These are phyloP conservation scores for Cadophora sp. DNA, from an alignment of 2,329 filamentous ascomycete genomes.

Conservation along the genomic window DNA sequence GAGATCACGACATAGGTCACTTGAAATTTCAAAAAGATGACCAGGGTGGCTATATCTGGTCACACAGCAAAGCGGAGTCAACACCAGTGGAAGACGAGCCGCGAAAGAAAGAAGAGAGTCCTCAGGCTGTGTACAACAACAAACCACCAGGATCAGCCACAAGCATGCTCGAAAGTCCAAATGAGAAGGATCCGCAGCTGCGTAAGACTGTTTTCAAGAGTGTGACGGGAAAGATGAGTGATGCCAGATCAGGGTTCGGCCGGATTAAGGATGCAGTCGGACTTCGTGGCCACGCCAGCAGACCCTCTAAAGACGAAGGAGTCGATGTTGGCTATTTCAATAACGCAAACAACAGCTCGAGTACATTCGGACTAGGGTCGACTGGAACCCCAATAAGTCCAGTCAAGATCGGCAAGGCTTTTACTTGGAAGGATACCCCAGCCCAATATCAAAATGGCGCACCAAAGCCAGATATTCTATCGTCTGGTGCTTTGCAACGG, in stretches of 20 bases:
- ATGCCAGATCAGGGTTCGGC: constrained; percentile 82
- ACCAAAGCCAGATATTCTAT: constrained; percentile 35
- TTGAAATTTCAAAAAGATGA: constrained; percentile 65
- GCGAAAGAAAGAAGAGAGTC: constrained; percentile 51
- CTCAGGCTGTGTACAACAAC: constrained; percentile 51
- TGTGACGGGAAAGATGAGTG: constrained; percentile 78
- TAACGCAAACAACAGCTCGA: constrained; percentile 32
- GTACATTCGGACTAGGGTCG: constrained; percentile 21
- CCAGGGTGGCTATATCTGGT: constrained; percentile 52
- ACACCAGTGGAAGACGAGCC: constrained; percentile 59
- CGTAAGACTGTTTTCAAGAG: constrained; percentile 77
- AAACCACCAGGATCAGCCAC: constrained; percentile 53
- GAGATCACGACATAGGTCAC: constrained; percentile 52
- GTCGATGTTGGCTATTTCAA: constrained; percentile 37
- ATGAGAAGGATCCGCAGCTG: constrained; percentile 61
- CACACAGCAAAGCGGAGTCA: constrained; percentile 57
- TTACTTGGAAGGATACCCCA: constrained; percentile 70
- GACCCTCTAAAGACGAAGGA: constrained; percentile 61
- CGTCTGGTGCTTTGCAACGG: constrained; percentile 18
- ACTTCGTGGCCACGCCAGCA: constrained; percentile 54
- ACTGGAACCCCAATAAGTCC: constrained; percentile 35
- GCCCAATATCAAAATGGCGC: constrained; percentile 58
- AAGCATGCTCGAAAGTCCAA: constrained; percentile 56
- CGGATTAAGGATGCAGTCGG: constrained; percentile 88
- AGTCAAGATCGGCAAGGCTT: constrained; percentile 54